Evolutionary conservation across 345 rosid species (phyloP).

Genomic region (Mallotus nudiflorus): DNA sequence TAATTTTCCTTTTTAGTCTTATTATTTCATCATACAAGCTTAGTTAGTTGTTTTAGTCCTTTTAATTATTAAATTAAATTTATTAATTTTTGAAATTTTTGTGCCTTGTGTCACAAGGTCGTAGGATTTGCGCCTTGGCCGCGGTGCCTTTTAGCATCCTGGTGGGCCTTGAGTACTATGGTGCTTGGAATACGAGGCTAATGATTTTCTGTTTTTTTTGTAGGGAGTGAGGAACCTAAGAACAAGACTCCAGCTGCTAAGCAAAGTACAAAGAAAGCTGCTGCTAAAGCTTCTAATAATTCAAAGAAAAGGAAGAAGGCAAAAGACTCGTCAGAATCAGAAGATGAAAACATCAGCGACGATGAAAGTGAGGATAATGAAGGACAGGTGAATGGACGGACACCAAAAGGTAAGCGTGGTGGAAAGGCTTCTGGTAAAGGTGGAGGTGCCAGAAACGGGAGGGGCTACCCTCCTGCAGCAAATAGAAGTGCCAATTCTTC

Average conservation of each 20-base stretch:
- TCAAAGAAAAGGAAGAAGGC: conserved; percentile 62
- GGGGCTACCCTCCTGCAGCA: conserved; percentile 40
- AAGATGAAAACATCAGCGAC: conserved; percentile 48
- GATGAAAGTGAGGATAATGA: conserved; percentile 49
- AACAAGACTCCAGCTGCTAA: conserved; percentile 37
- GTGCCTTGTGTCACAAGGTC: too few relatives aligned
- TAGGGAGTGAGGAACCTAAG: conserved; percentile 52
- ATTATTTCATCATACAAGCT: too few relatives aligned
- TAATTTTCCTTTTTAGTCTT: too few relatives aligned
- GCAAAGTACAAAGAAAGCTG: conserved; percentile 44
- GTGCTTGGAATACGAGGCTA: too few relatives aligned
- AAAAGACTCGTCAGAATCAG: conserved; percentile 60
- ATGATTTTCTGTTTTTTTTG: conserved; percentile 3
- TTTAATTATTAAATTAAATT: too few relatives aligned
- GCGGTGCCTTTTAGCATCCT: too few relatives aligned
- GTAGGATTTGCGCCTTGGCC: too few relatives aligned
- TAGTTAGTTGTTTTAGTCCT: too few relatives aligned
- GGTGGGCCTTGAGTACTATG: too few relatives aligned
- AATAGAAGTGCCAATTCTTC: conserved; percentile 38
- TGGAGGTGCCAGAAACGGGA: conserved; percentile 43
- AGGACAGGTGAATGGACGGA: conserved; percentile 52
- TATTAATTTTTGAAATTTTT: too few relatives aligned
- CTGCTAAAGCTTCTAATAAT: conserved; percentile 35
- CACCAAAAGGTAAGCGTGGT: conserved; percentile 45
- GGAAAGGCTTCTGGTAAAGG: conserved; percentile 47